Evolutionary conservation across 306 rosid genomes (phyloP), one percentile per base, ranked within the genome.

Genomic region (Cicer judaicum): DNA sequence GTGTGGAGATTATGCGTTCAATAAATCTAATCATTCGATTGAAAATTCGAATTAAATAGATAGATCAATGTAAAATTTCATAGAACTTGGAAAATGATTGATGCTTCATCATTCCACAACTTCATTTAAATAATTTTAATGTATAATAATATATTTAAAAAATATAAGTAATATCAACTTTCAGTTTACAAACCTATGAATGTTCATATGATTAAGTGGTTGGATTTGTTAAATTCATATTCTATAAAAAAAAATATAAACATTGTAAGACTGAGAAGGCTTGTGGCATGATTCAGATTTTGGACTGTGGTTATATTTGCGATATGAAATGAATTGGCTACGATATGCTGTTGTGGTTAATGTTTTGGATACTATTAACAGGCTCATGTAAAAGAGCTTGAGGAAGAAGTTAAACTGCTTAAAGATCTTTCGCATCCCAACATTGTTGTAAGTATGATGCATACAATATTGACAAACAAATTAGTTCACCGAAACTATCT

Each of bases 341-440:
- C 38, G 49, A 49, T 71, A 48, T 55, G 73, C 15, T 72, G 68
- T 55, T 76, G 59, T 79, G 56, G 60, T 60, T 60, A 19, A 69
- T 72, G 19, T 79, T 72, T 79, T 88, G 57, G 11, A 73, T 81
- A 69, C 82, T 64, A 74, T 64, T 64, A 74, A 72, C 82, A 95
- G 99, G 89, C 91, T 75, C 99, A 95, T 64, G 70, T 95, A 75
- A 90, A 88, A 87, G 99, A 95, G 82, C 99, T 95, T 47, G 99
- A 95, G 85, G 99, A 95, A 81, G 99, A 95, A 89, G 99, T 95
- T 77, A 95, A 95, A 85, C 92, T 95, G 77, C 90, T 95, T 16
- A 95, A 92, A 81, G 90, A 92, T 88, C 95, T 86, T 54, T 92
- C 97, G 8, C 99, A 95, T 89, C 90, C 91, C 62, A 95, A 95